These are phyloP conservation scores for Aspergillus thermomutatus DNA, from an alignment of 2,329 filamentous ascomycete species.

Conservation along the genomic window DNA sequence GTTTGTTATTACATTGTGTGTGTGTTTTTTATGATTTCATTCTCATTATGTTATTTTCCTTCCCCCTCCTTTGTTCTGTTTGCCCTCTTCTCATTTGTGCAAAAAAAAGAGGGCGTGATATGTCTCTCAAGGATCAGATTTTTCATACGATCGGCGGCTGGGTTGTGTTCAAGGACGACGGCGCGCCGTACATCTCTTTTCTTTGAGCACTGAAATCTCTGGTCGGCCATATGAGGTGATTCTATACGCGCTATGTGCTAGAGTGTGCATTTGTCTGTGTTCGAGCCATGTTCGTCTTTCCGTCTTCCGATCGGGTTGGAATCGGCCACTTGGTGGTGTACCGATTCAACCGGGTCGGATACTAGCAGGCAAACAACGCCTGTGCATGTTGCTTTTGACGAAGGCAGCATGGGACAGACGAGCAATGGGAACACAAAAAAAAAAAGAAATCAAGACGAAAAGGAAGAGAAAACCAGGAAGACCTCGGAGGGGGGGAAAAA, in stretches of 20 bases:
- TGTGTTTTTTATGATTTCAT: slow-evolving; percentile 5
- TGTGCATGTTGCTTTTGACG: slow-evolving; percentile 6
- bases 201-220: slow-evolving; percentile 7
- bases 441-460: not conserved
- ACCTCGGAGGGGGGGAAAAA: not conserved
- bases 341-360: not conserved
- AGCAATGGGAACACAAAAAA: not conserved
- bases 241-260: not conserved
- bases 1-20: not conserved
- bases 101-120: not conserved
- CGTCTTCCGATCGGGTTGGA: slow-evolving; percentile 1
- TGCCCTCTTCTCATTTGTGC: slow-evolving; percentile 1
- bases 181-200: slow-evolving; percentile 1
- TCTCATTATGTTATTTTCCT: slow-evolving; percentile 5
- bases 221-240: slow-evolving; percentile 9
- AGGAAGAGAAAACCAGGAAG: not conserved
- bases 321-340: not conserved
- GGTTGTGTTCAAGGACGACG: slow-evolving; percentile 3
- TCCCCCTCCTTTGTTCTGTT: slow-evolving; percentile 1
- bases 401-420: too few relatives aligned
- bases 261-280: not conserved
- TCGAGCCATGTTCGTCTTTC: not conserved
- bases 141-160: slow-evolving; percentile 15
- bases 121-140: slow-evolving; percentile 1
- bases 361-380: slow-evolving; percentile 6